phyloP scores from a whole-genome alignment of 2,329 filamentous ascomycete genomes.

The Trichothecium sympodiale region DNA sequence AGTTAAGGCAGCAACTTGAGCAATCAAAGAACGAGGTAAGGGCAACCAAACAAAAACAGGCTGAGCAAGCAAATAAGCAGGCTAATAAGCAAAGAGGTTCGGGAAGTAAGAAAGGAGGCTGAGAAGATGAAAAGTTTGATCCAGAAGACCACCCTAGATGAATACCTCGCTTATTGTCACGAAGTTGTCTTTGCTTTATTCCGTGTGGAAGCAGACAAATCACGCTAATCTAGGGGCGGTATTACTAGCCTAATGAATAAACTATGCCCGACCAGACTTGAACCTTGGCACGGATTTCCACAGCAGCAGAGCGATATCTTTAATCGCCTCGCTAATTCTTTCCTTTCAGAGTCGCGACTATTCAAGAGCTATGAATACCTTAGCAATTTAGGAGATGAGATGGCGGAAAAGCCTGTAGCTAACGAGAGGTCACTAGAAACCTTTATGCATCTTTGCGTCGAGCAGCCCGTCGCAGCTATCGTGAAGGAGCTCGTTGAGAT shows the following conservation, averaged over 20 bases:
- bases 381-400: too few relatives aligned
- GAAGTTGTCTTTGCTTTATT: conserved; percentile 13
- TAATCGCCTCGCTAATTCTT: conserved; percentile 11
- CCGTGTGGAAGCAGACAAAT: conserved; percentile 11
- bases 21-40: too few relatives aligned
- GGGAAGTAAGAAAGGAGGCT: too few relatives aligned
- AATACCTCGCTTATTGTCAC: conserved; percentile 20
- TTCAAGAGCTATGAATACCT: too few relatives aligned
- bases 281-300: conserved; percentile 17
- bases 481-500: conserved; percentile 15
- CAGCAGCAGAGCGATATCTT: conserved; percentile 12
- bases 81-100: too few relatives aligned
- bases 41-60: too few relatives aligned
- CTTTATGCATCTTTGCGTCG: conserved; percentile 16
- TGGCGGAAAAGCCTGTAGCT: too few relatives aligned
- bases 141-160: conserved; percentile 16
- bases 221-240: conserved; percentile 14
- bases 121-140: too few relatives aligned
- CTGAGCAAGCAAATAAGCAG: too few relatives aligned
- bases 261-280: conserved; percentile 15
- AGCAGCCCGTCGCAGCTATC: conserved; percentile 18
- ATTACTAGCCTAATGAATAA: conserved; percentile 18
- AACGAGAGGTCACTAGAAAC: too few relatives aligned
- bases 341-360: too few relatives aligned
- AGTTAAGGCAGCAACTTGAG: too few relatives aligned